A percentile compares a stretch with the other conserved stretches of the same genome.
These are phyloP conservation scores for Dacryopinax spathularia DNA, from an alignment of 768 basidiomycete species.

Conservation along the genomic window DNA sequence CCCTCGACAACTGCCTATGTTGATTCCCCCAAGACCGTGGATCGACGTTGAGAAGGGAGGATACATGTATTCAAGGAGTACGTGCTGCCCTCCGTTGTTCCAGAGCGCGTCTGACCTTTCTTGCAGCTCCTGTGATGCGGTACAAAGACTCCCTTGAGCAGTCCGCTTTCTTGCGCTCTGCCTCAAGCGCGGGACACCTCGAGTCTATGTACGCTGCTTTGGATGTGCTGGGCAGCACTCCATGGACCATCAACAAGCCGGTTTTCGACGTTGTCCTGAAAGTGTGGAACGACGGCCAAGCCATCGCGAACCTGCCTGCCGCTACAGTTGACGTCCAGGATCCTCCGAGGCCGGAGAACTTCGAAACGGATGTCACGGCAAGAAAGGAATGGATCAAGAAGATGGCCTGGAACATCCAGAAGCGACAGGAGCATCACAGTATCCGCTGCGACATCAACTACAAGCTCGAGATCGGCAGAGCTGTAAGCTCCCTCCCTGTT, in stretches of 20 bases:
- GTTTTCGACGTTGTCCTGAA: slow-evolving; percentile 59
- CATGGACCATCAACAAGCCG: slow-evolving; percentile 74
- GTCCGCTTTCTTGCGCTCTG: slow-evolving; percentile 56
- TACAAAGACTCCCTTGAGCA: slow-evolving; percentile 86
- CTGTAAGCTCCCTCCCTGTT: slow-evolving; percentile 37
- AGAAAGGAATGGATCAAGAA: slow-evolving; percentile 42
- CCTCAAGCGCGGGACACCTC: slow-evolving; percentile 56
- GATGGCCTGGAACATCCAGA: slow-evolving; percentile 40
- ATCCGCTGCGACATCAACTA: slow-evolving; percentile 90
- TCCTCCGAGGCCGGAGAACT: slow-evolving; percentile 40
- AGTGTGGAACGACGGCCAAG: slow-evolving; percentile 78
- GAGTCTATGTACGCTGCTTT: slow-evolving; percentile 79
- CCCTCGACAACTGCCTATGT: slow-evolving; percentile 92
- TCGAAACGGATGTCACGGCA: slow-evolving; percentile 39
- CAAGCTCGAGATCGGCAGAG: slow-evolving; percentile 87
- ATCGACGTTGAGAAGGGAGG: slow-evolving; percentile 59
- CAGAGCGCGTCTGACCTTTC: background rate
- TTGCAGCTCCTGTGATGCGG: slow-evolving; percentile 63
- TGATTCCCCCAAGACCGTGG: slow-evolving; percentile 85
- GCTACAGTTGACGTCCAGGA: slow-evolving; percentile 49
- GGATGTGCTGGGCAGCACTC: slow-evolving; percentile 76
- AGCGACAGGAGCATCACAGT: slow-evolving; percentile 70
- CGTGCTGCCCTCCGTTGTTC: slow-evolving; percentile 17
- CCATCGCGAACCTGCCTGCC: slow-evolving; percentile 74
- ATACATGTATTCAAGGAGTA: slow-evolving; percentile 67